Evolutionary conservation across 148 eudicot species (phyloP), one percentile per base, ranked within the genome.

Genomic region (Silene uniflora): DNA sequence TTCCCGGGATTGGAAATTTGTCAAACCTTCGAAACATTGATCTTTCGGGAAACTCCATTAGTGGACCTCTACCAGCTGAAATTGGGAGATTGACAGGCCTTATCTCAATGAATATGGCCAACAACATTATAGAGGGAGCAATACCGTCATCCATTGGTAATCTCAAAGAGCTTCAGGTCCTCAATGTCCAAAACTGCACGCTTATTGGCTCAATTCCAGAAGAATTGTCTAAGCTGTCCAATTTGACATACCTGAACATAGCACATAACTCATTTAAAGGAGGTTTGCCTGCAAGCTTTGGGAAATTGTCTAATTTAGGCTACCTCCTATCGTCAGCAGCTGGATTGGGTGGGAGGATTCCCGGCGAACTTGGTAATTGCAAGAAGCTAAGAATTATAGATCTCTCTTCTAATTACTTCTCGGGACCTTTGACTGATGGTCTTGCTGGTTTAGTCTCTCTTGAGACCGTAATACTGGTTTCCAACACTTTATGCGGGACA

Each of bases 301-400:
- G 97, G 69, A 84, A 82, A 39, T 83, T 95, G 74, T 56, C 74
- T 46, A 90, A 82, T 77, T 81, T 95, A 27, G 77, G 77, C 24
- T 83, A 78, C 80, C 83, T 95, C 74, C 71, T 89, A 25, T 91
- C 97, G 60, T 71, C 82, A 24, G 39, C 71, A 85, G 80, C 91
- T 23, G 91, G 92, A 66, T 85, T 95, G 39, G 83, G 85, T 23
- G 98, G 98, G 62, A 47, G 54, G 18, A 85, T 95, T 71, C 98
- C 97, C 10, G 84, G 81, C 35, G 77, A 87, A 75, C 77, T 95
- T 63, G 97, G 97, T 70, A 86, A 85, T 77, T 95, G 97, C 86
- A 89, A 81, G 83, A 95, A 78, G 78, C 89, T 95, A 75, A 87
- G 42, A 76, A 73, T 77, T 52, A 35, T 95, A 44, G 76, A 86